These are phyloP conservation scores for Aristolochia contorta DNA, from an alignment of 164 flowering plant genomes.

Conservation along the genomic window DNA sequence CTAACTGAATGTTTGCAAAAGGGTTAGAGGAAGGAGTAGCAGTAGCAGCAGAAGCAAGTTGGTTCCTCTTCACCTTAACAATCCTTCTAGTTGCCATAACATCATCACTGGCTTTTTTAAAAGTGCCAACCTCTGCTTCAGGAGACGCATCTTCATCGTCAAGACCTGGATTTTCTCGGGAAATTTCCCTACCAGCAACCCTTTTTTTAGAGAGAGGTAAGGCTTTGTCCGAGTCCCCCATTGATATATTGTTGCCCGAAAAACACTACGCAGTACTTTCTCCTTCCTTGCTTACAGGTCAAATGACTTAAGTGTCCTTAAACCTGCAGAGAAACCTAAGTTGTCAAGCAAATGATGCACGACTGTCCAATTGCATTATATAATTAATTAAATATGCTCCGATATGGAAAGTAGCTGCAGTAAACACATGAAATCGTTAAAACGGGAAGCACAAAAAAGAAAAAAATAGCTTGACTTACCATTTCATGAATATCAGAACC, in stretches of 20 bases:
- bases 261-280: no score
- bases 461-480: no score
- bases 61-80: conserved; percentile 72
- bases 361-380: no score
- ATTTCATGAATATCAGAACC: no score
- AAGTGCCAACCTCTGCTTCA: conserved; percentile 68
- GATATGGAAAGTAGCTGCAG: no score
- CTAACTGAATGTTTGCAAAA: conserved; percentile 61
- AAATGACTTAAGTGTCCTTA: no score
- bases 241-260: conserved; percentile 5
- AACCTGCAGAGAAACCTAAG: no score
- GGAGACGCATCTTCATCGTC: conserved; percentile 59
- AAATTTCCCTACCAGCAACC: conserved; percentile 71
- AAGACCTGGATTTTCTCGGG: conserved; percentile 71
- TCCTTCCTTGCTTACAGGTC: no score
- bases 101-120: conserved; percentile 83
- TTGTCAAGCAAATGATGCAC: no score
- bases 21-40: conserved; percentile 53
- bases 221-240: conserved; percentile 61
- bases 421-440: no score
- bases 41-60: conserved; percentile 26
- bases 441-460: no score
- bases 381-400: no score
- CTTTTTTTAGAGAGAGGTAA: conserved; percentile 82
- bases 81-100: conserved; percentile 82